phyloP scores from a whole-genome alignment of 139 green algal genomes.

The Coelastrella sp. region DNA sequence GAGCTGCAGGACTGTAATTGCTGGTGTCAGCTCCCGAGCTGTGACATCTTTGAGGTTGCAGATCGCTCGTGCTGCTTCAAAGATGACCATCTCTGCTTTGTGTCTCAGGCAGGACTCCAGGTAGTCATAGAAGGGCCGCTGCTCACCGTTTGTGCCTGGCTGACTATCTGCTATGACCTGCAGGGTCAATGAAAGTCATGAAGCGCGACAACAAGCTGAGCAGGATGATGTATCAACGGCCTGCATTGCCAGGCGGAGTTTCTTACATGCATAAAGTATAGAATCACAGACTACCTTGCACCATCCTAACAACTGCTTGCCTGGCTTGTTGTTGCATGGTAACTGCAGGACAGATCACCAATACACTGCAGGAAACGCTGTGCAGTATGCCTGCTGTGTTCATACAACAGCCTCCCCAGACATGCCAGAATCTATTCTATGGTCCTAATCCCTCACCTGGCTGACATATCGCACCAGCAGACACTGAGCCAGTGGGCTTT shows the following conservation, averaged over 20 bases:
- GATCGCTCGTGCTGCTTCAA: constrained; percentile 93
- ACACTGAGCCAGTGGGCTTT: constrained; percentile 95
- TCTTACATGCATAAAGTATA: too few relatives aligned
- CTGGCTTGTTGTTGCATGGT: too few relatives aligned
- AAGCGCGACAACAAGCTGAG: too few relatives aligned
- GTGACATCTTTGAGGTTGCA: constrained; percentile 92
- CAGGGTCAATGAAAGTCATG: too few relatives aligned
- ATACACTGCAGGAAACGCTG: too few relatives aligned
- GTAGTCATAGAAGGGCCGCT: constrained; percentile 97
- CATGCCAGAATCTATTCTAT: background rate
- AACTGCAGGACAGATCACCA: too few relatives aligned
- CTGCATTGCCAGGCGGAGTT: too few relatives aligned
- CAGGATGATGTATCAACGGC: too few relatives aligned
- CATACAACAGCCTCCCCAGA: background rate
- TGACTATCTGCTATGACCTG: constrained; percentile 72
- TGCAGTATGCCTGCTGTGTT: too few relatives aligned
- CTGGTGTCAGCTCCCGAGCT: constrained; percentile 91
- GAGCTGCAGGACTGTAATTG: constrained; percentile 98
- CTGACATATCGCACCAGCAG: constrained; percentile 93
- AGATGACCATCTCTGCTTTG: constrained; percentile 91
- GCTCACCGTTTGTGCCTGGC: constrained; percentile 66
- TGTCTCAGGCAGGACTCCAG: constrained; percentile 97
- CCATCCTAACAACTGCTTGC: too few relatives aligned
- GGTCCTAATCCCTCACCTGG: constrained; percentile 68
- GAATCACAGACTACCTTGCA: too few relatives aligned